Conservation (phyloP, 1,284 basidiomycete genomes). For the Puccinia novopanici region DNA sequence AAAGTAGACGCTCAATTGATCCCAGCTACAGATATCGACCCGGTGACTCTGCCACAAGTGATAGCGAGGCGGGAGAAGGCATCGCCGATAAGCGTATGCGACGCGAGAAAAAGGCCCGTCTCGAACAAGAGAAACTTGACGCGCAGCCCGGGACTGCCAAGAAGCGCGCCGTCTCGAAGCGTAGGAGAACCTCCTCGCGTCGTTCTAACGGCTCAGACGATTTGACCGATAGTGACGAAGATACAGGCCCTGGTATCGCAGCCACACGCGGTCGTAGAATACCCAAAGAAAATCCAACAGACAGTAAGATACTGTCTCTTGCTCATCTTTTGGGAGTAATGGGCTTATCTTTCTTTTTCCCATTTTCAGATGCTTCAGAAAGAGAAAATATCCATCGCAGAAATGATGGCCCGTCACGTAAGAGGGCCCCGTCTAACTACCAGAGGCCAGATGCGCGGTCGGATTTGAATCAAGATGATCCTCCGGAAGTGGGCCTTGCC, state of each 20-base stretch:
- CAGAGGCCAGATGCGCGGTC: constrained; percentile 7
- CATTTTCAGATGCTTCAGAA: not conserved
- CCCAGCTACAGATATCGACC: constrained; percentile 45
- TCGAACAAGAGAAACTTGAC: constrained; percentile 11
- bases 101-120: constrained; percentile 43
- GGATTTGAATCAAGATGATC: constrained; percentile 2
- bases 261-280: constrained; percentile 22
- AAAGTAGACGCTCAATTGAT: constrained; percentile 30
- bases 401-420: not conserved
- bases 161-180: constrained; percentile 2
- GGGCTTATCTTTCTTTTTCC: not conserved
- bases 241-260: constrained; percentile 39
- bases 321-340: not conserved
- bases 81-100: constrained; percentile 39
- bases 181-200: not conserved
- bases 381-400: not conserved
- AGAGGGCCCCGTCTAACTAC: constrained; percentile 18
- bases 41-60: constrained; percentile 41
- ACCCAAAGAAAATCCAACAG: constrained; percentile 20
- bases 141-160: constrained; percentile 1
- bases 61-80: constrained; percentile 47
- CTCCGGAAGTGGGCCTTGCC: not conserved
- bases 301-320: constrained; percentile 22
- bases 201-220: constrained; percentile 28
- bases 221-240: constrained; percentile 43